These are phyloP conservation scores for Hypseocharis bilobata DNA, from an alignment of 441 rosid genomes.

Conservation along the genomic window DNA sequence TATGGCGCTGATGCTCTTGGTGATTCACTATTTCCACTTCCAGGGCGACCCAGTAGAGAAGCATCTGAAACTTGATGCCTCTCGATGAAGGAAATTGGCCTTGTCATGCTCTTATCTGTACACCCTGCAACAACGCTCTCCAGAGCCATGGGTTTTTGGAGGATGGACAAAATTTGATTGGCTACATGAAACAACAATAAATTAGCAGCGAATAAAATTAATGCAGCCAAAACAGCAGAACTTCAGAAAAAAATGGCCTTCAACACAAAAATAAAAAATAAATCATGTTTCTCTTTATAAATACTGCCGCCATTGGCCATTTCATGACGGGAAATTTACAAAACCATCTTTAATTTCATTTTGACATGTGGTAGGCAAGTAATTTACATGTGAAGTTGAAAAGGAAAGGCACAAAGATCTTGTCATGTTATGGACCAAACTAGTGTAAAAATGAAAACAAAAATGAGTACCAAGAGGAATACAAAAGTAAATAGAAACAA, in stretches of 20 bases:
- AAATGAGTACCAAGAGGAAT: too few relatives aligned
- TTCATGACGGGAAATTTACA: too few relatives aligned
- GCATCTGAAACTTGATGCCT: conserved; percentile 23
- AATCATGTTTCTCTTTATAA: neutral
- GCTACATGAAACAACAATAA: conserved; percentile 32
- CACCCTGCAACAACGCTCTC: conserved; percentile 24
- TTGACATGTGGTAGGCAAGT: too few relatives aligned
- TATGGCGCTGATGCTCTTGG: conserved; percentile 8
- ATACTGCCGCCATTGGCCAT: neutral
- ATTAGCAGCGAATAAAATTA: conserved; percentile 10
- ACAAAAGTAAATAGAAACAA: too few relatives aligned
- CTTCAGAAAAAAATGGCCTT: neutral
- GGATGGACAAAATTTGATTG: conserved; percentile 53
- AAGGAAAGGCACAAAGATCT: too few relatives aligned
- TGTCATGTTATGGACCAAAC: too few relatives aligned
- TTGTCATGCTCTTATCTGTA: conserved; percentile 11
- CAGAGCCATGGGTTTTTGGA: conserved; percentile 37
- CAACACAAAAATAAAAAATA: neutral
- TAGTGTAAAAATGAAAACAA: too few relatives aligned
- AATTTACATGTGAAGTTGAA: too few relatives aligned
- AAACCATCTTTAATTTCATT: too few relatives aligned
- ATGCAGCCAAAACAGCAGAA: conserved; percentile 7
- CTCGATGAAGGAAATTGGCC: conserved; percentile 18
- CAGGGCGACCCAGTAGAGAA: conserved; percentile 3
- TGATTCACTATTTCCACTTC: conserved; percentile 13